These are phyloP conservation scores for Sisymbrium irio DNA, from an alignment of 345 rosid genomes.

Conservation along the genomic window DNA sequence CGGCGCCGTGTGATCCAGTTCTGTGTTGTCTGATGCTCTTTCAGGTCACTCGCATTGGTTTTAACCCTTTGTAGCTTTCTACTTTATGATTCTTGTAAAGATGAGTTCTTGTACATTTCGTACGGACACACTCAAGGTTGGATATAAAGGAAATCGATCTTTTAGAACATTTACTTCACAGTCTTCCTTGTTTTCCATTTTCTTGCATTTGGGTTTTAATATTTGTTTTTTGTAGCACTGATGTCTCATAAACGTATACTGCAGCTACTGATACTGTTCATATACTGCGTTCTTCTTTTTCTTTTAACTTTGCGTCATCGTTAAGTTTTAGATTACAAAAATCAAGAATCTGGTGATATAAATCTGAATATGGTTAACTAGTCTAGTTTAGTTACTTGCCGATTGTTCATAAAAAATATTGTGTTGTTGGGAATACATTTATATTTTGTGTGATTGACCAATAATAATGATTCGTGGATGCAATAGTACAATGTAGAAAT, in stretches of 20 bases:
- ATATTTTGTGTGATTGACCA: background rate
- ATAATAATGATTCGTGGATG: background rate
- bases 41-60: background rate
- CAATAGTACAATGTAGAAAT: conserved; percentile 22
- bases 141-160: conserved; percentile 1
- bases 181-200: background rate
- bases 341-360: background rate
- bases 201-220: background rate
- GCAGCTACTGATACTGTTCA: background rate
- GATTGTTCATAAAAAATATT: background rate
- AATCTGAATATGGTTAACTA: background rate
- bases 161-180: background rate
- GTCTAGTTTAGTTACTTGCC: background rate
- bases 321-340: conserved; percentile 5
- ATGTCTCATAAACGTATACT: background rate
- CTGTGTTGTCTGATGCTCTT: background rate
- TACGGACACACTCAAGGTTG: conserved; percentile 7
- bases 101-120: conserved; percentile 31
- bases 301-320: background rate
- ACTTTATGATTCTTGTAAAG: conserved; percentile 28
- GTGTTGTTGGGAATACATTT: conserved; percentile 7
- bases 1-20: background rate
- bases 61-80: conserved; percentile 27
- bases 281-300: background rate
- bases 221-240: conserved; percentile 10